Conservation (phyloP, 2,329 filamentous ascomycete species). For the Paecilomyces sp. region DNA sequence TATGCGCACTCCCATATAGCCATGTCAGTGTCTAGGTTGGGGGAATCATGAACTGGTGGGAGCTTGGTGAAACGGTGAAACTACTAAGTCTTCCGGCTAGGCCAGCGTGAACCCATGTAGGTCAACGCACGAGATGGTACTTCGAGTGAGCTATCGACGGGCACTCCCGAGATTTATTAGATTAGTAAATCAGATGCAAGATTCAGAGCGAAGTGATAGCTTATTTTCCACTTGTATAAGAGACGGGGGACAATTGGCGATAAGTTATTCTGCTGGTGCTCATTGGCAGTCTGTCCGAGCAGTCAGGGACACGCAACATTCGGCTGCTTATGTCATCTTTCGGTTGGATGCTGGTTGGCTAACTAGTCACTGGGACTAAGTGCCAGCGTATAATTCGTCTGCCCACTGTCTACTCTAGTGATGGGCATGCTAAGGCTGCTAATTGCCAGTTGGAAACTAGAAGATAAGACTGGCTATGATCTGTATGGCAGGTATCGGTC, state of each 20-base stretch:
- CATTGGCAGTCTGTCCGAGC: neutral
- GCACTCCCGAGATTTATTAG: neutral
- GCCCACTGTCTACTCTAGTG: too few relatives aligned
- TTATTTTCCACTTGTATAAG: neutral
- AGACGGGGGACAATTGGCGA: neutral
- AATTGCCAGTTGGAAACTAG: too few relatives aligned
- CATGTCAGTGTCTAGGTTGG: neutral
- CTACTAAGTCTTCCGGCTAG: neutral
- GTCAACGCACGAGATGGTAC: neutral
- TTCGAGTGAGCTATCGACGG: neutral
- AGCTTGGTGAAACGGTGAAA: neutral
- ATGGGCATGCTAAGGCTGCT: too few relatives aligned
- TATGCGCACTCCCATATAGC: constrained; percentile 1
- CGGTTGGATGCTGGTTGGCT: too few relatives aligned
- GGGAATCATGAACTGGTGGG: neutral
- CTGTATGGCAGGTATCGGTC: too few relatives aligned
- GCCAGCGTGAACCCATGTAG: neutral
- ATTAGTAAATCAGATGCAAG: neutral
- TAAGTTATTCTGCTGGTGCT: neutral
- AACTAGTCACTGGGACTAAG: too few relatives aligned
- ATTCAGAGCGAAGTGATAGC: neutral
- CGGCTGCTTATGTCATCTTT: neutral
- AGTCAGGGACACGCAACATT: neutral
- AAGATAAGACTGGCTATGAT: too few relatives aligned
- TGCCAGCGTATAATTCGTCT: too few relatives aligned